Conservation (phyloP, 2,329 filamentous ascomycete species). For the Diplodia sapinea region DNA sequence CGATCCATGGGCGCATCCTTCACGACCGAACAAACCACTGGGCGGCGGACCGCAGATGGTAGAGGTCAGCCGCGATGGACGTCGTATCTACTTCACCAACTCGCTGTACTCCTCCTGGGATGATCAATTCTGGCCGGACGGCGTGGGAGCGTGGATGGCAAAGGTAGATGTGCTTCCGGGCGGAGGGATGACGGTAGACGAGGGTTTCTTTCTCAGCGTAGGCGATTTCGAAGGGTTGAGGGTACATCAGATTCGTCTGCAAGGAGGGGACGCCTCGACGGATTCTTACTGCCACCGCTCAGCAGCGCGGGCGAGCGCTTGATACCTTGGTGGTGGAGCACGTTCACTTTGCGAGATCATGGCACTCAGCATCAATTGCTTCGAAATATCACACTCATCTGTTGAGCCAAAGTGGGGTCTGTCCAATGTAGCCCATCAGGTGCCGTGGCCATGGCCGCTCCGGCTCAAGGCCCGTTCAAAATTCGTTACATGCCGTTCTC, state of each 20-base stretch:
- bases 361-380: not conserved
- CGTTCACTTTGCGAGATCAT: not conserved
- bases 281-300: slow-evolving; percentile 13
- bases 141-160: slow-evolving; percentile 1
- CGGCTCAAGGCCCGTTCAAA: not conserved
- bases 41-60: slow-evolving; percentile 7
- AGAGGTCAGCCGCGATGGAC: slow-evolving; percentile 7
- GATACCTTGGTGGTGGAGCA: not conserved
- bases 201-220: not conserved
- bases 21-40: not conserved
- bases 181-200: not conserved
- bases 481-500: not conserved
- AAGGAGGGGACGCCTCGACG: slow-evolving; percentile 9
- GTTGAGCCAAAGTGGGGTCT: not conserved
- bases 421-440: not conserved
- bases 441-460: not conserved
- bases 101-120: slow-evolving; percentile 8
- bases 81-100: slow-evolving; percentile 5
- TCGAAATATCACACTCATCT: not conserved
- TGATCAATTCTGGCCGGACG: not conserved
- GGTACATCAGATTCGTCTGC: slow-evolving; percentile 4
- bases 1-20: not conserved
- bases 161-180: slow-evolving; percentile 7
- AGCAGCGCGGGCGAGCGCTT: not conserved
- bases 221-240: slow-evolving; percentile 10